These are phyloP conservation scores for Plantago major DNA, from an alignment of 257 asterid genomes.

Conservation along the genomic window DNA sequence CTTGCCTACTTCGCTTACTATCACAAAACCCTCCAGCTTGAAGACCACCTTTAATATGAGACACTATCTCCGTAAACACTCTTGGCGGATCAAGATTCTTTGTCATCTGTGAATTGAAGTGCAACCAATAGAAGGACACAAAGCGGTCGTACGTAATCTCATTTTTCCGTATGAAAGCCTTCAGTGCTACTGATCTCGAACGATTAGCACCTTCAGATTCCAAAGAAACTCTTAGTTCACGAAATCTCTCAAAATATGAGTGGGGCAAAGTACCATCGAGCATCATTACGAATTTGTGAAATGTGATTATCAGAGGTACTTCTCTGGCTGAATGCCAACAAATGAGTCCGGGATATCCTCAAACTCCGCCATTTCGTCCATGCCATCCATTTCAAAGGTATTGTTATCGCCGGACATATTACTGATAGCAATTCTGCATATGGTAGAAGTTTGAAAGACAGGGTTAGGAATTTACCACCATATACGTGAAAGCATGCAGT, in stretches of 20 bases:
- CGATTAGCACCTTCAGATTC: slow-evolving; percentile 16
- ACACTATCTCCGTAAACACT: slow-evolving; percentile 57
- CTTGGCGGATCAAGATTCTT: slow-evolving; percentile 46
- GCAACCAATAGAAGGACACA: slow-evolving; percentile 48
- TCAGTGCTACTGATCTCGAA: slow-evolving; percentile 34
- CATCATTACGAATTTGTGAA: slow-evolving; percentile 63
- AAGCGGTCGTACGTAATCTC: slow-evolving; percentile 59
- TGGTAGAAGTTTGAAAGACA: slow-evolving; percentile 6
- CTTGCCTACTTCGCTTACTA: slow-evolving; percentile 30
- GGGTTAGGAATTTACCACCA: background rate
- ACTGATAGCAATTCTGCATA: slow-evolving; percentile 35
- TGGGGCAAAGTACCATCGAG: slow-evolving; percentile 50
- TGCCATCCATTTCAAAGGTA: slow-evolving; percentile 34
- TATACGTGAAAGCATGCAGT: background rate
- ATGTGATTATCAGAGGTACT: slow-evolving; percentile 57
- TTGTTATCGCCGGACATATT: slow-evolving; percentile 19
- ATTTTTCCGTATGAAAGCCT: slow-evolving; percentile 39
- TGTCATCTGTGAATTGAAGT: slow-evolving; percentile 33
- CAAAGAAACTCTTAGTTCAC: slow-evolving; percentile 19
- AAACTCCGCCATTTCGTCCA: slow-evolving; percentile 45
- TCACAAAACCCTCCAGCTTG: slow-evolving; percentile 31
- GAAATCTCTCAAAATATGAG: slow-evolving; percentile 55
- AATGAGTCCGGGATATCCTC: slow-evolving; percentile 53
- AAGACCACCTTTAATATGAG: slow-evolving; percentile 60
- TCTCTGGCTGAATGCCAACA: slow-evolving; percentile 33